Evolutionary conservation across 257 asterid species (phyloP).

Genomic region (Petunia secreta): DNA sequence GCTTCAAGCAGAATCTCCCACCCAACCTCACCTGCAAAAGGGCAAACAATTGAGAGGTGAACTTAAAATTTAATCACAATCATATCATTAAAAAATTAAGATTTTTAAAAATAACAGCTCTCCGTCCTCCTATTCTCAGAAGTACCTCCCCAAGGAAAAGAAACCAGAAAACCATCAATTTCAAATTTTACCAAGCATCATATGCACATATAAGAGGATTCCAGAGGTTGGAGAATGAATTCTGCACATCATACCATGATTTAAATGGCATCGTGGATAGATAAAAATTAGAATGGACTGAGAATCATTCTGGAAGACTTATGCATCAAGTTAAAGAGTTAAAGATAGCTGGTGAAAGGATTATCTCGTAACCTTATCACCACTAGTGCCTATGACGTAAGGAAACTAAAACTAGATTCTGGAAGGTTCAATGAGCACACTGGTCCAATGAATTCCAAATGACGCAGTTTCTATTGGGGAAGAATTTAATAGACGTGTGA

Average conservation of each 20-base stretch:
- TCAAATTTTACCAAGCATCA: too few relatives aligned
- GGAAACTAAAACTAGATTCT: neutral
- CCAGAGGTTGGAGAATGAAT: too few relatives aligned
- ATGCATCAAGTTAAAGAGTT: neutral
- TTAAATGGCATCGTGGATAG: too few relatives aligned
- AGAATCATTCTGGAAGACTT: neutral
- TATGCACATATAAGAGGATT: too few relatives aligned
- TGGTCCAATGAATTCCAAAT: neutral
- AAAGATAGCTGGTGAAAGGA: conserved; percentile 2
- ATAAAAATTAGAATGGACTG: neutral
- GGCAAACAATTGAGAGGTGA: conserved; percentile 24
- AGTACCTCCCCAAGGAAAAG: too few relatives aligned
- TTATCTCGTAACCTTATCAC: neutral
- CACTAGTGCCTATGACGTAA: neutral
- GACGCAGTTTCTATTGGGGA: neutral
- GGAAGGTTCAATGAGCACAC: neutral
- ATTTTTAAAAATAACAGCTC: neutral
- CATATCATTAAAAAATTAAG: neutral
- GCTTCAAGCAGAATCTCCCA: conserved; percentile 56
- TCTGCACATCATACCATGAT: too few relatives aligned
- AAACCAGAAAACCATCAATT: too few relatives aligned
- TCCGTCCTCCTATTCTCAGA: neutral
- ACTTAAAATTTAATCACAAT: neutral
- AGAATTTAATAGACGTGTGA: neutral
- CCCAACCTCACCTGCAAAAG: conserved; percentile 53